Percentiles rank a stretch among this genome's conserved stretches.
These are phyloP conservation scores for Escallonia rubra DNA, from an alignment of 129 eudicot genomes.

Conservation along the genomic window DNA sequence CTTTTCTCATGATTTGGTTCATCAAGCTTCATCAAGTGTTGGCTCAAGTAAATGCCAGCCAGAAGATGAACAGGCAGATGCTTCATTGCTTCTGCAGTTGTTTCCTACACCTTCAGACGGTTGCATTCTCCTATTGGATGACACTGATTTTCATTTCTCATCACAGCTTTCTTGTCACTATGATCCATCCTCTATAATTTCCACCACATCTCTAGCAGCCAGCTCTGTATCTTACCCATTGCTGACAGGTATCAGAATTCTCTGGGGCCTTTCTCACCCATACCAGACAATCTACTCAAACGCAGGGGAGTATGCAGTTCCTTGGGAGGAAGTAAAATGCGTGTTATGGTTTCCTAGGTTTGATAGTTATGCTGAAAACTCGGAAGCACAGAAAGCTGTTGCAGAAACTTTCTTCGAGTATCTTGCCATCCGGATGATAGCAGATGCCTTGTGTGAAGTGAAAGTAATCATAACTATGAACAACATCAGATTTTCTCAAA, in stretches of 20 bases:
- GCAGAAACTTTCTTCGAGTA: constrained; percentile 51
- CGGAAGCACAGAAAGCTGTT: constrained; percentile 45
- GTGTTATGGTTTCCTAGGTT: constrained; percentile 74
- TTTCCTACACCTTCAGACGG: constrained; percentile 61
- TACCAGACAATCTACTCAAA: constrained; percentile 44
- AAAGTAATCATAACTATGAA: constrained; percentile 69
- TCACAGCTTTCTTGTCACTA: constrained; percentile 39
- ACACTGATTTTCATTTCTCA: constrained; percentile 50
- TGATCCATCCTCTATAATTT: constrained; percentile 46
- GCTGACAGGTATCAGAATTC: constrained; percentile 32
- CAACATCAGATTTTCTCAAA: constrained; percentile 73
- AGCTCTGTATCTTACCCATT: constrained; percentile 16
- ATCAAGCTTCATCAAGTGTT: constrained; percentile 21
- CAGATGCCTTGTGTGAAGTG: constrained; percentile 46
- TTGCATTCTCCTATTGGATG: constrained; percentile 58
- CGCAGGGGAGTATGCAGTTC: constrained; percentile 36
- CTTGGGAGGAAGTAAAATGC: constrained; percentile 60
- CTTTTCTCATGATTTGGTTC: constrained; percentile 63
- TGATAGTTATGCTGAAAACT: constrained; percentile 29
- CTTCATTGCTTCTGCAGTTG: constrained; percentile 41
- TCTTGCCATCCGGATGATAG: constrained; percentile 66
- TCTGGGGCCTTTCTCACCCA: constrained; percentile 53
- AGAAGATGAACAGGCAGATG: constrained; percentile 48
- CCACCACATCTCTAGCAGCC: constrained; percentile 42
- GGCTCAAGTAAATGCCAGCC: constrained; percentile 31